Evolutionary conservation across 2,329 filamentous ascomycete species (phyloP).

Genomic region (Fusarium siculi): DNA sequence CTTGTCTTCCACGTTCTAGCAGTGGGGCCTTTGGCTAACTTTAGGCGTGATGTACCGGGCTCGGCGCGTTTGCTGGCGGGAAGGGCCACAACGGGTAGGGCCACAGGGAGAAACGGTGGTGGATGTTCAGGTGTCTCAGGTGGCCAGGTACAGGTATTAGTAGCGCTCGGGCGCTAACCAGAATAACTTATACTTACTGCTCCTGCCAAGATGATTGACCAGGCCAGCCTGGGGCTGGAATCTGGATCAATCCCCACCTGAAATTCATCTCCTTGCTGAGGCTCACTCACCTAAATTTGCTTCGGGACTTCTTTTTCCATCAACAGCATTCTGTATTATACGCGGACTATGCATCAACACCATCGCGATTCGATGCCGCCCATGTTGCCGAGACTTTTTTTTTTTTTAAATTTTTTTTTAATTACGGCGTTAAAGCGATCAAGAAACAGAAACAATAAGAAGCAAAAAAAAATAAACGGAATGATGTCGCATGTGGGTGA

Average conservation of each 20-base stretch:
- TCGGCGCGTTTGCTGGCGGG: constrained; percentile 1
- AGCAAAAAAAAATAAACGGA: not conserved
- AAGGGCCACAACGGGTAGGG: not conserved
- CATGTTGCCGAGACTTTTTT: constrained; percentile 18
- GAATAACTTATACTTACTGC: not conserved
- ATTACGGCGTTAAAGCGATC: constrained; percentile 1
- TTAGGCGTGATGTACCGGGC: not conserved
- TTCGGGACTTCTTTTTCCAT: constrained; percentile 31
- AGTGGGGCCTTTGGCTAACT: constrained; percentile 6
- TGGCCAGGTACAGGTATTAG: not conserved
- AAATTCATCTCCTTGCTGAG: constrained; percentile 1
- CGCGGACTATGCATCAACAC: constrained; percentile 15
- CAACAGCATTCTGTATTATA: constrained; percentile 31
- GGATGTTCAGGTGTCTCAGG: constrained; percentile 38
- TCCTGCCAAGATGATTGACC: not conserved
- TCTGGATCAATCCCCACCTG: not conserved
- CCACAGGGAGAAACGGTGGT: constrained; percentile 27
- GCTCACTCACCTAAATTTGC: constrained; percentile 2
- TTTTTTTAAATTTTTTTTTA: not conserved
- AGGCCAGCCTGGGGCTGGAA: not conserved
- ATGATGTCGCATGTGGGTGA: not conserved
- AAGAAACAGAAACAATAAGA: not conserved
- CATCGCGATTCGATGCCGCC: not conserved
- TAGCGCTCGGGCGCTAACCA: constrained; percentile 12
- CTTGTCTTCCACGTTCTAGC: constrained; percentile 19